Base-by-base conservation (phyloP, 176 grass and related monocot species). In the Hordeum marinum region DNA sequence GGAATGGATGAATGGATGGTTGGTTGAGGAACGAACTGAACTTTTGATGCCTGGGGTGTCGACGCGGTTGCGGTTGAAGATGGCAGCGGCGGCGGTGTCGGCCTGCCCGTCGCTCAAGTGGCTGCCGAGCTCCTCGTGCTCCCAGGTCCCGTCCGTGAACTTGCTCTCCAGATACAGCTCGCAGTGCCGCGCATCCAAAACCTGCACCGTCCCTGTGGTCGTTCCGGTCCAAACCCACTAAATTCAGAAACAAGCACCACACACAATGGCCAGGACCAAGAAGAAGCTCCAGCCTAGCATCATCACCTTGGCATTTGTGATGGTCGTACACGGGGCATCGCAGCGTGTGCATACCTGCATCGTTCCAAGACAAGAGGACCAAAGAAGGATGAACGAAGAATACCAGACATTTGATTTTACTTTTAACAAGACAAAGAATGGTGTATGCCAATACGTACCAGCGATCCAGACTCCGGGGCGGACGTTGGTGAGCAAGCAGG, bases 401-500 rank as follows among this genome's bases (percentile, higher is more conserved):
- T 20, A 37, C 70, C 24, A n/a, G n/a, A n/a, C n/a, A n/a, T n/a
- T n/a, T n/a, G n/a, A n/a, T n/a, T n/a, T n/a, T n/a, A n/a, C n/a
- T 29, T 75, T 68, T 74, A 75, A 50, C 4, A 34, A 14, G 23
- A 37, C 40, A 4, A 54, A 21, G 31, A 76, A 40, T 29, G 8
- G 7, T 23, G 13, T 76, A 26, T n/a, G 42, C 42, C 29, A 29
- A 29, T 29, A 80, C 37, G 62, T 87, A 94, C 96, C 96, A 2
- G 93, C 90, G 37, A 98, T 95, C 96, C 96, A 98, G 89, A 95
- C 91, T 69, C 96, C 93, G 9, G 83, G 79, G 55, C 92, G 88
- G 64, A 72, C 80, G 35, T 89, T 89, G 65, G 45, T 25, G 45
- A 98, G 29, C 36, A 87, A 32, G 84, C 93, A 94, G 35, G 91